Percentiles rank a stretch among this genome's conserved stretches.
These are phyloP conservation scores for Penicillium waksmanii DNA, from an alignment of 495 filamentous ascomycete species.

Conservation along the genomic window DNA sequence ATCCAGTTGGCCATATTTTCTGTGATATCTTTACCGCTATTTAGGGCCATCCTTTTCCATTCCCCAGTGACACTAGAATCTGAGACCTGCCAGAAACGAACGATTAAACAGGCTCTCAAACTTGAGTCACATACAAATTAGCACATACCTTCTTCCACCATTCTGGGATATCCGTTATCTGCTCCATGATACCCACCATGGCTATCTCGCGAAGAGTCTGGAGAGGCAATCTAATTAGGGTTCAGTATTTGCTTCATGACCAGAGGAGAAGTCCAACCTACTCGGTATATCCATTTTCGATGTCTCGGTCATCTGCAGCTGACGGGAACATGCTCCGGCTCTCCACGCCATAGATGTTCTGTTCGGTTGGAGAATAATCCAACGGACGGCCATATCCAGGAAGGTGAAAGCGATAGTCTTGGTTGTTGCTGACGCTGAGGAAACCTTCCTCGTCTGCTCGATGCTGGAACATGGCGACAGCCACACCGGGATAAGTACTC, in stretches of 20 bases:
- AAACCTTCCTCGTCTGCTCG: constrained; percentile 11
- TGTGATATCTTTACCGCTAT: constrained; percentile 39
- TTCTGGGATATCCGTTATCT: constrained; percentile 49
- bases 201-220: constrained; percentile 44
- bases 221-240: constrained; percentile 28
- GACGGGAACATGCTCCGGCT: constrained; percentile 37
- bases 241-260: constrained; percentile 2
- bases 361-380: constrained; percentile 34
- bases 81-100: constrained; percentile 30
- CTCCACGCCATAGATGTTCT: constrained; percentile 35
- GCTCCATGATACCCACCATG: constrained; percentile 44
- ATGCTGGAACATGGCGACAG: constrained; percentile 30
- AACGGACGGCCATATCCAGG: constrained; percentile 50
- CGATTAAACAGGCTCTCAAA: neutral
- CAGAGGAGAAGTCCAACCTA: constrained; percentile 15
- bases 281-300: constrained; percentile 39
- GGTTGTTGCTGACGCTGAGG: constrained; percentile 2
- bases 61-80: constrained; percentile 42
- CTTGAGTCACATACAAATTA: neutral
- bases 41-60: constrained; percentile 43
- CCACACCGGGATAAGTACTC: neutral
- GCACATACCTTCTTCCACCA: constrained; percentile 56
- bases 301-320: constrained; percentile 38
- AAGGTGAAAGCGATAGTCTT: constrained; percentile 28
- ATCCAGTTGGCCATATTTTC: constrained; percentile 55